Evolutionary conservation across 2,329 filamentous ascomycete genomes (phyloP).

Genomic region (Calycina marina): DNA sequence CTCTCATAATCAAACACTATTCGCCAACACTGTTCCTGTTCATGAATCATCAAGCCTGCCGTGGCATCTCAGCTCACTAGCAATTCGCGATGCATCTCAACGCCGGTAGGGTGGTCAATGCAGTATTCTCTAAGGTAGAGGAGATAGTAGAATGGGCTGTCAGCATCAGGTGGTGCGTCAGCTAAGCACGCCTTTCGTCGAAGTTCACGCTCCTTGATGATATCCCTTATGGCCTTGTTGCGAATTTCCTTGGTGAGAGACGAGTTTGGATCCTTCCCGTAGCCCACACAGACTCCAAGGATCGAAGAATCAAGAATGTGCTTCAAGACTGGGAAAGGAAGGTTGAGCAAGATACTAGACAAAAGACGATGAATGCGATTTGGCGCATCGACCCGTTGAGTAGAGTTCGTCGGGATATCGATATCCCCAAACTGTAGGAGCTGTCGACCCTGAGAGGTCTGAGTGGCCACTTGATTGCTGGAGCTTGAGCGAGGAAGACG

Average conservation of each 20-base stretch:
- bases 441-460: slow-evolving; percentile 39
- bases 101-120: too few species aligned
- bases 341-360: slow-evolving; percentile 53
- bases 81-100: too few species aligned
- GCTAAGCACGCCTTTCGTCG: too few species aligned
- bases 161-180: too few species aligned
- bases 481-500: slow-evolving; percentile 26
- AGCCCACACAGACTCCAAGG: too few species aligned
- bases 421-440: slow-evolving; percentile 62
- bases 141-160: too few species aligned
- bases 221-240: too few species aligned
- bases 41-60: not conserved
- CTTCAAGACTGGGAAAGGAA: slow-evolving; percentile 54
- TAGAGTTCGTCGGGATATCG: slow-evolving; percentile 26
- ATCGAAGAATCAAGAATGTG: slow-evolving; percentile 52
- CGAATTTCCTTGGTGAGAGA: too few species aligned
- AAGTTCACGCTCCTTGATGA: too few species aligned
- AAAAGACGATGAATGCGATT: slow-evolving; percentile 29
- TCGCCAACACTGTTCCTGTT: not conserved
- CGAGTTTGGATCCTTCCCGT: too few species aligned
- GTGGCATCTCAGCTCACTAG: not conserved
- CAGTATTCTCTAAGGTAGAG: too few species aligned
- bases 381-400: slow-evolving; percentile 17
- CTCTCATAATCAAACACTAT: not conserved
- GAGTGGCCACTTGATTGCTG: slow-evolving; percentile 16